Conservation (phyloP, 2,329 filamentous ascomycete species). For the Stachybotrys echinatus region DNA sequence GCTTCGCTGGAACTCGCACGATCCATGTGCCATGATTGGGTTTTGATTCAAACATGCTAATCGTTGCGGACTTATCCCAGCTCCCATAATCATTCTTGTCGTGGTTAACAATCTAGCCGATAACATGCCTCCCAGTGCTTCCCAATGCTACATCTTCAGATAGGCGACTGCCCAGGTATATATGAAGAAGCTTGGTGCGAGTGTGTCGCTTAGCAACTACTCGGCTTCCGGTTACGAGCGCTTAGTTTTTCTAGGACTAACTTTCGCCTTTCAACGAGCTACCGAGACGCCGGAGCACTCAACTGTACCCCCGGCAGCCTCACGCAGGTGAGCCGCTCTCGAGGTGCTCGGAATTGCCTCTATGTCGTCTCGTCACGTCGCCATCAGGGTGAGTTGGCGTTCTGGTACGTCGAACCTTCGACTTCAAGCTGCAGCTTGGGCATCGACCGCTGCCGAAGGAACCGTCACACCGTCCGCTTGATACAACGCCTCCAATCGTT, state of each 20-base stretch:
- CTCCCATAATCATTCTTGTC: no score
- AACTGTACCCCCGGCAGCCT: not conserved
- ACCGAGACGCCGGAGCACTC: not conserved
- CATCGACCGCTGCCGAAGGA: not conserved
- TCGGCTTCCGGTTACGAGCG: not conserved
- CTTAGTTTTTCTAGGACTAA: no score
- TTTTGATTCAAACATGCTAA: not conserved
- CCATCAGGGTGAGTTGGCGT: not conserved
- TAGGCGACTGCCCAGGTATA: no score
- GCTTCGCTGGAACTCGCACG: not conserved
- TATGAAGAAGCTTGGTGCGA: not conserved
- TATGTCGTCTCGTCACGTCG: constrained; percentile 1
- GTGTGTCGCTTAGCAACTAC: not conserved
- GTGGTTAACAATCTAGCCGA: no score
- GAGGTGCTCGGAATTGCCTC: constrained; percentile 19
- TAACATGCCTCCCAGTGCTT: no score
- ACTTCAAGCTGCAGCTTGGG: not conserved
- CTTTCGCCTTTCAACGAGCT: no score
- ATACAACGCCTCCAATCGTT: constrained; percentile 42
- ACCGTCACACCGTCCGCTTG: not conserved
- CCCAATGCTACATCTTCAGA: no score
- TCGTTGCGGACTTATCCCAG: not conserved
- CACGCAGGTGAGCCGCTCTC: not conserved
- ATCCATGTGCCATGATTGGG: not conserved
- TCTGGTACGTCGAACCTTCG: not conserved